These are phyloP conservation scores for Sugiyamaella americana DNA, from an alignment of 805 yeast genomes.

Conservation along the genomic window DNA sequence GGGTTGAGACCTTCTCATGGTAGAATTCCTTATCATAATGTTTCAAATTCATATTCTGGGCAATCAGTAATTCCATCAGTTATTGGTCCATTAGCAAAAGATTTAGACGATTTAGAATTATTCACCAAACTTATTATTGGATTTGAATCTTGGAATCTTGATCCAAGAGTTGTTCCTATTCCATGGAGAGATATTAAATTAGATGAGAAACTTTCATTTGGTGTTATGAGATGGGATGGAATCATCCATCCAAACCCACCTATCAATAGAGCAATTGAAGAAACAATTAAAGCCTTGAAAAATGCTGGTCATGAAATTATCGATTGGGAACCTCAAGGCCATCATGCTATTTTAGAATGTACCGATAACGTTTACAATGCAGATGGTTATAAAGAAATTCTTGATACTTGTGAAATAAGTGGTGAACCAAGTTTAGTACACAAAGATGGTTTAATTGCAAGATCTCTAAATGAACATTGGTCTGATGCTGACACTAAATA, in stretches of 20 bases:
- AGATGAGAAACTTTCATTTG: slow-evolving; percentile 9
- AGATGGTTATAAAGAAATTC: slow-evolving; percentile 11
- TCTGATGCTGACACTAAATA: slow-evolving; percentile 9
- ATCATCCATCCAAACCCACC: slow-evolving; percentile 47
- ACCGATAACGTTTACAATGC: slow-evolving; percentile 6
- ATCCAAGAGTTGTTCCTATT: slow-evolving; percentile 46
- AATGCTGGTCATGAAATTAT: slow-evolving; percentile 21
- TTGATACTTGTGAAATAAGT: slow-evolving; percentile 7
- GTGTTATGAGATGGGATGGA: slow-evolving; percentile 35
- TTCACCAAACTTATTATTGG: slow-evolving; percentile 37
- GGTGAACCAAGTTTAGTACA: slow-evolving; percentile 15
- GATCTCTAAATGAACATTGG: slow-evolving; percentile 11
- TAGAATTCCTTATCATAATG: slow-evolving; percentile 21
- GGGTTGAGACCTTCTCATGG: slow-evolving; percentile 45
- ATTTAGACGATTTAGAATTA: slow-evolving; percentile 36
- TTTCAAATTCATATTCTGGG: slow-evolving; percentile 33
- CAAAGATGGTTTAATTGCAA: not conserved
- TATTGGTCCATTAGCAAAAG: slow-evolving; percentile 43
- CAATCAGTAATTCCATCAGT: slow-evolving; percentile 36
- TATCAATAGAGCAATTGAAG: slow-evolving; percentile 40
- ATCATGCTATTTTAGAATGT: not conserved
- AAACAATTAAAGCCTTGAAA: slow-evolving; percentile 24
- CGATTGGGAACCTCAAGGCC: slow-evolving; percentile 30
- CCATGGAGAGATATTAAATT: slow-evolving; percentile 39
- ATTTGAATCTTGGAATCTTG: slow-evolving; percentile 42